phyloP scores from a whole-genome alignment of 2,329 filamentous ascomycete species.

The Elsinoe necatrix region DNA sequence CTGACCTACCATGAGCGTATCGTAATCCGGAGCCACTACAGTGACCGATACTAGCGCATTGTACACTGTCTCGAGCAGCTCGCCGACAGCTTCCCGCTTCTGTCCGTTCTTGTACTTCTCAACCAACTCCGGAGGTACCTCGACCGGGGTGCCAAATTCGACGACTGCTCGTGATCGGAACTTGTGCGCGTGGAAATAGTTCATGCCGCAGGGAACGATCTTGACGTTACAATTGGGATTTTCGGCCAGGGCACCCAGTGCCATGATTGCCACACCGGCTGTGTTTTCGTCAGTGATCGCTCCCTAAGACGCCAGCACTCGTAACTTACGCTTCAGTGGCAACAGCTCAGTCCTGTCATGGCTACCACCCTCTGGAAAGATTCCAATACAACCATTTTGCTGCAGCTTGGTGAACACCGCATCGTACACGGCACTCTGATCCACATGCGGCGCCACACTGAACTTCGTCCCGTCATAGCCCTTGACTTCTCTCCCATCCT shows the following conservation, averaged over 20 bases:
- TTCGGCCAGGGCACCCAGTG: slow-evolving; percentile 76
- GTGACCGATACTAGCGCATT: slow-evolving; percentile 80
- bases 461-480: slow-evolving; percentile 71
- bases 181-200: slow-evolving; percentile 98
- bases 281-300: slow-evolving; percentile 24
- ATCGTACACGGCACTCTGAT: slow-evolving; percentile 89
- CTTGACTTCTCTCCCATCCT: slow-evolving; percentile 56
- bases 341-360: slow-evolving; percentile 88
- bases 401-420: slow-evolving; percentile 80
- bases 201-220: slow-evolving; percentile 97
- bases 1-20: slow-evolving; percentile 68
- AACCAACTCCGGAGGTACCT: slow-evolving; percentile 73
- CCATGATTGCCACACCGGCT: slow-evolving; percentile 97
- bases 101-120: slow-evolving; percentile 77
- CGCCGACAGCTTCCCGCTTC: slow-evolving; percentile 75
- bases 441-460: slow-evolving; percentile 84
- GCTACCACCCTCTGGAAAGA: slow-evolving; percentile 94
- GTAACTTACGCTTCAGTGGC: slow-evolving; percentile 61
- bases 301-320: neutral
- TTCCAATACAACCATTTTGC: slow-evolving; percentile 80
- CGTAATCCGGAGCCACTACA: slow-evolving; percentile 86
- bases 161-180: slow-evolving; percentile 93
- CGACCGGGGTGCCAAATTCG: slow-evolving; percentile 85
- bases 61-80: slow-evolving; percentile 78
- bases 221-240: slow-evolving; percentile 81